A percentile compares a stretch with the other conserved stretches of the same genome.
Conservation (phyloP, 2,329 filamentous ascomycete species). For the Botryotinia convoluta region DNA sequence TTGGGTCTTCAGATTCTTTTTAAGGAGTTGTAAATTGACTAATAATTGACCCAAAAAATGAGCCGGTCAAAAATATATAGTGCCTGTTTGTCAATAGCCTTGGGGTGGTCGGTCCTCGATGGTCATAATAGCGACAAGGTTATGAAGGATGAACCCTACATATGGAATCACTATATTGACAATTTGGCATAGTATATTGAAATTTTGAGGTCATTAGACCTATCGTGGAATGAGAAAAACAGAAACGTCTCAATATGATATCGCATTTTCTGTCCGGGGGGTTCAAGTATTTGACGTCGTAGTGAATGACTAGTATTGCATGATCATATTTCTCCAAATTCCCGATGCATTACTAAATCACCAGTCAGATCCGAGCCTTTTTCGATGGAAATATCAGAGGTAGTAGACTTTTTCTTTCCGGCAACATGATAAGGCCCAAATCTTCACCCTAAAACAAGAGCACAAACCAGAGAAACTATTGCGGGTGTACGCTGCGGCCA, state of each 20-base stretch:
- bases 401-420: not conserved
- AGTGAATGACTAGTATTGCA: not conserved
- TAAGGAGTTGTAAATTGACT: not conserved
- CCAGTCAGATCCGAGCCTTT: not conserved
- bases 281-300: not conserved
- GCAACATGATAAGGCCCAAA: not conserved
- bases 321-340: not conserved
- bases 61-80: too few relatives aligned
- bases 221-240: not conserved
- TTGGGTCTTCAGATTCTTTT: not conserved
- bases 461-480: not conserved
- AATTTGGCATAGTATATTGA: not conserved
- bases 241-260: not conserved
- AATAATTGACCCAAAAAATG: not conserved
- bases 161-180: not conserved
- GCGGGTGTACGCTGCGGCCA: not conserved
- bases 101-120: too few relatives aligned
- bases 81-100: too few relatives aligned
- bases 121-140: too few relatives aligned
- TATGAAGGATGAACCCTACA: not conserved
- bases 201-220: not conserved
- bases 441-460: not conserved
- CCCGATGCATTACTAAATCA: not conserved
- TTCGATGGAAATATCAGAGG: not conserved
- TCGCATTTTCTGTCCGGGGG: not conserved